Percentiles rank a stretch among this genome's conserved stretches.
These are phyloP conservation scores for Triticum monococcum DNA, from an alignment of 176 grass and related monocot species.

Conservation along the genomic window DNA sequence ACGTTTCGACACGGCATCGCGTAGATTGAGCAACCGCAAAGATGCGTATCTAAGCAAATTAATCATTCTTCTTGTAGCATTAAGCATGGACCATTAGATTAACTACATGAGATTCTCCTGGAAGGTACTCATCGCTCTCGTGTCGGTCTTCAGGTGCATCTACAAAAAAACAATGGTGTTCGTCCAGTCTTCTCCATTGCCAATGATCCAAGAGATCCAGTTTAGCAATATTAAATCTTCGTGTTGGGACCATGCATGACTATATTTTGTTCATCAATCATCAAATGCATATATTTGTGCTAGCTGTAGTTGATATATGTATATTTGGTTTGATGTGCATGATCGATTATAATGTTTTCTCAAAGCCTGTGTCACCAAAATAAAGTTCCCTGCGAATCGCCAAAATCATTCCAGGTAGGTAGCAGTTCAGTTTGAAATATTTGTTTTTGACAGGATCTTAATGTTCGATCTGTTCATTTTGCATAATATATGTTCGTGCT, in stretches of 20 bases:
- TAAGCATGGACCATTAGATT: slow-evolving; percentile 35
- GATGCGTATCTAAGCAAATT: slow-evolving; percentile 56
- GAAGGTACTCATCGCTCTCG: slow-evolving; percentile 10
- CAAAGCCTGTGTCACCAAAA: not conserved
- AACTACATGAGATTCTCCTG: slow-evolving; percentile 18
- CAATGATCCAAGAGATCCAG: slow-evolving; percentile 22
- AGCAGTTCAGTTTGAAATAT: not conserved
- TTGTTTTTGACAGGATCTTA: slow-evolving; percentile 1
- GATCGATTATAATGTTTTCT: slow-evolving; percentile 18
- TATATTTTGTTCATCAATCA: slow-evolving; percentile 29
- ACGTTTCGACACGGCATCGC: slow-evolving; percentile 42
- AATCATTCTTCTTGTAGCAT: not conserved
- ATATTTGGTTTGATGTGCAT: not conserved
- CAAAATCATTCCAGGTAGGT: not conserved
- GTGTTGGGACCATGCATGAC: slow-evolving; percentile 26
- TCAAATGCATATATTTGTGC: not conserved
- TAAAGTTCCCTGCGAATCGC: not conserved
- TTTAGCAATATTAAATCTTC: not conserved
- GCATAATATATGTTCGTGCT: not conserved
- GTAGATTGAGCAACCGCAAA: slow-evolving; percentile 33
- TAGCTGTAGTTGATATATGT: not conserved
- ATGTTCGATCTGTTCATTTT: not conserved
- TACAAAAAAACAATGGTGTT: slow-evolving; percentile 18
- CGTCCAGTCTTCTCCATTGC: not conserved
- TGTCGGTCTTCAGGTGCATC: slow-evolving; percentile 21